These are phyloP conservation scores for Solanum neorickii DNA, from an alignment of 257 asterid genomes.

Conservation along the genomic window DNA sequence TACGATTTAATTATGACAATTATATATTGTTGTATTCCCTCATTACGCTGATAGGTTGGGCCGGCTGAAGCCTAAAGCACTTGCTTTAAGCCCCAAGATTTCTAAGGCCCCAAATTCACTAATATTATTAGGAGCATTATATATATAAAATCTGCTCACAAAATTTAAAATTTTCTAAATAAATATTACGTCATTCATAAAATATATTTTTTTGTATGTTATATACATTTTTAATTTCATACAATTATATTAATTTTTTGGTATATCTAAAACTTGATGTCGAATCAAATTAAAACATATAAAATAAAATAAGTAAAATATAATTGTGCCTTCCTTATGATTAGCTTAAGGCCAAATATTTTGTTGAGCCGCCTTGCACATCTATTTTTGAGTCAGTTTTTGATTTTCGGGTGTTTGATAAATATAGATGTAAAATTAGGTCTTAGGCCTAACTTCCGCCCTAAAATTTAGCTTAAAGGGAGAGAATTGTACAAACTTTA, in stretches of 20 bases:
- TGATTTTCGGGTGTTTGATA: fast-evolving
- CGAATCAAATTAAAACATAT: neutral
- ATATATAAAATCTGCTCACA: neutral
- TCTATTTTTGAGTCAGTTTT: neutral
- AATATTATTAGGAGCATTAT: too few species aligned
- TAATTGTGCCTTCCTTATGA: neutral
- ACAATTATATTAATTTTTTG: neutral
- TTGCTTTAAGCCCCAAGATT: neutral
- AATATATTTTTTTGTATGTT: neutral
- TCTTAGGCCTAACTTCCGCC: too few species aligned
- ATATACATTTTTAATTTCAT: too few species aligned
- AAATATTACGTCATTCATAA: neutral
- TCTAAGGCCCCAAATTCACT: neutral
- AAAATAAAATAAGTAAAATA: neutral
- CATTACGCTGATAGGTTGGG: neutral
- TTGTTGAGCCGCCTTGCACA: neutral
- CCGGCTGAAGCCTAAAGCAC: neutral
- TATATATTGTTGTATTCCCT: too few species aligned
- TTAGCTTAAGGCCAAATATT: neutral
- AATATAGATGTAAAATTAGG: too few species aligned
- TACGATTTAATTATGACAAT: too few species aligned
- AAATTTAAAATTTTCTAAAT: too few species aligned
- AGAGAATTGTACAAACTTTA: too few species aligned
- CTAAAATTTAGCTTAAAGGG: too few species aligned
- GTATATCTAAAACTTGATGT: too few species aligned